phyloP scores from a whole-genome alignment of 805 yeast genomes.

The Yamadazyma philogaea region DNA sequence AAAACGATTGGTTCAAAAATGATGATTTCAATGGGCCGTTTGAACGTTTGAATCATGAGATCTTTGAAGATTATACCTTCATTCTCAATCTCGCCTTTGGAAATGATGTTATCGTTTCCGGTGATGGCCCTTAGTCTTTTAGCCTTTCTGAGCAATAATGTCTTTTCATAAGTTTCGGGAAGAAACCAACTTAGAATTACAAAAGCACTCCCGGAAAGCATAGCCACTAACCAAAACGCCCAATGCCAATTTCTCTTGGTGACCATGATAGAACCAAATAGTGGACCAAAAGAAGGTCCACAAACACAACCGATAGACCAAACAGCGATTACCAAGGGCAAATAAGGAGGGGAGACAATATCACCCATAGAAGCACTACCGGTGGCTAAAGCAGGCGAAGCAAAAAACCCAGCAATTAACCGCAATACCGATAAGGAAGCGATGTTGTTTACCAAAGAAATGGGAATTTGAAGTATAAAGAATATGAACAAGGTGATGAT shows the following conservation, averaged over 20 bases:
- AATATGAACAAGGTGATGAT: constrained; percentile 48
- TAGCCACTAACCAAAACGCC: constrained; percentile 51
- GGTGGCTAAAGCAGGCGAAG: constrained; percentile 56
- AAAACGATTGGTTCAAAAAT: constrained; percentile 55
- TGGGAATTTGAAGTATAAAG: constrained; percentile 53
- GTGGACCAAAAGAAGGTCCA: constrained; percentile 57
- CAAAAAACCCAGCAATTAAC: constrained; percentile 52
- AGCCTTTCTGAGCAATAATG: constrained; percentile 48
- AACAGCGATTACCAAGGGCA: constrained; percentile 45
- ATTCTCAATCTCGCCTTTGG: constrained; percentile 38
- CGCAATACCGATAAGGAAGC: constrained; percentile 51
- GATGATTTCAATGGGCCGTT: constrained; percentile 48
- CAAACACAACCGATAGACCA: constrained; percentile 55
- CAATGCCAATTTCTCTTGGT: constrained; percentile 27
- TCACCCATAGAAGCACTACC: constrained; percentile 60
- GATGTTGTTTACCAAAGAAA: constrained; percentile 49
- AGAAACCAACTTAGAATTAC: constrained; percentile 33
- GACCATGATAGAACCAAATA: constrained; percentile 50
- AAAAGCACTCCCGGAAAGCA: constrained; percentile 18
- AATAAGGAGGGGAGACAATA: constrained; percentile 37
- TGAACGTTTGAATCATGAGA: constrained; percentile 22
- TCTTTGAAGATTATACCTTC: constrained; percentile 3
- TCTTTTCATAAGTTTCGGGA: constrained; percentile 49
- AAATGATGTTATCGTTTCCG: constrained; percentile 45
- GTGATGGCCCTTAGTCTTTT: constrained; percentile 45